Conservation (phyloP, 176 grass and related monocot species). For the Lolium perenne region DNA sequence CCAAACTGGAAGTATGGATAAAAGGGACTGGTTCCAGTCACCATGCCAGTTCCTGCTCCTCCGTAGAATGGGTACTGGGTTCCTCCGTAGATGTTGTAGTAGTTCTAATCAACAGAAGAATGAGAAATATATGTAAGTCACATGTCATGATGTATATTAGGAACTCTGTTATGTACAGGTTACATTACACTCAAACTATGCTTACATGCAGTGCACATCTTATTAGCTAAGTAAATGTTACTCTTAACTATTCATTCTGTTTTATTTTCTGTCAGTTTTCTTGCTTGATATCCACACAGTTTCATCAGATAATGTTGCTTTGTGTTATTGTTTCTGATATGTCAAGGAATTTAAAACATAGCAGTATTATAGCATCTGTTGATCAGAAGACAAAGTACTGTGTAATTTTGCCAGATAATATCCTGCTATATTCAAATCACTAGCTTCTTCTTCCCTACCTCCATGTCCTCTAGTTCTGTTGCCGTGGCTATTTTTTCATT, state of each 20-base stretch:
- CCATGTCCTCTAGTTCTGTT: no score
- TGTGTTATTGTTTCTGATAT: not conserved
- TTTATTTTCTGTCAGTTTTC: constrained; percentile 24
- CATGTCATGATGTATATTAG: not conserved
- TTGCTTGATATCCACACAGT: not conserved
- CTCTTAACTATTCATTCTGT: not conserved
- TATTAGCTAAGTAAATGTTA: not conserved
- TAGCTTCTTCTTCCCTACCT: no score
- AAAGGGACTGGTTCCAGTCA: constrained; percentile 76
- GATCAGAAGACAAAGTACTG: not conserved
- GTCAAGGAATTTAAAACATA: not conserved
- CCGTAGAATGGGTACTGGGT: constrained; percentile 92
- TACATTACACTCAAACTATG: not conserved
- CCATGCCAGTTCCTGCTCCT: constrained; percentile 70
- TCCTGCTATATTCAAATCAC: no score
- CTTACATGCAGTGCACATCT: not conserved
- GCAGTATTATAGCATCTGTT: not conserved
- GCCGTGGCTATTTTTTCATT: no score
- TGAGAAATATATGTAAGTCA: constrained; percentile 25
- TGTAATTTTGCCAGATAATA: not conserved
- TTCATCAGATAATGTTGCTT: constrained; percentile 1
- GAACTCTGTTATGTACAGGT: constrained; percentile 26
- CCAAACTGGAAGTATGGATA: constrained; percentile 89
- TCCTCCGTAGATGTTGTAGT: constrained; percentile 87
- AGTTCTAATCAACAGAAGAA: constrained; percentile 62